phyloP scores from a whole-genome alignment of 768 basidiomycete genomes.

The Amanita pallidorosea region DNA sequence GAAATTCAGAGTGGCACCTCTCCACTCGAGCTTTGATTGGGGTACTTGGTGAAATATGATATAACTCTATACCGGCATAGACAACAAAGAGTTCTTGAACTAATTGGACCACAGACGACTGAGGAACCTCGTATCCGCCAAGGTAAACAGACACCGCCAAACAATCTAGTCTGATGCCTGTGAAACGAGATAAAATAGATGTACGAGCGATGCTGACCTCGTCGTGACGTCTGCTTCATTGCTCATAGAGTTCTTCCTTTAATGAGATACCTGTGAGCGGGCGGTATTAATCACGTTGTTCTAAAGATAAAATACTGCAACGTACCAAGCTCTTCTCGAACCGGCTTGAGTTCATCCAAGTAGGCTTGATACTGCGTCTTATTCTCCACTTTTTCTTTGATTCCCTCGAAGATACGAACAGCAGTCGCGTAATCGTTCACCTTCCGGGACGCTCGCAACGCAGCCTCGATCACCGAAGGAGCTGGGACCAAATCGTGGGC shows the following conservation, averaged over 20 bases:
- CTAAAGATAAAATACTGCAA: background rate
- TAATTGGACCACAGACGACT: too few relatives aligned
- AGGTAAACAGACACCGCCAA: background rate
- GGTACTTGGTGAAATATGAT: too few relatives aligned
- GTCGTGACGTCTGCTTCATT: conserved; percentile 6
- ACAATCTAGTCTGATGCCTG: background rate
- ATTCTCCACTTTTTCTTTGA: conserved; percentile 98
- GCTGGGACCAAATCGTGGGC: conserved; percentile 95
- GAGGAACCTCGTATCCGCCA: too few relatives aligned
- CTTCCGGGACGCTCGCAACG: conserved; percentile 76
- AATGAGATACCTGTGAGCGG: conserved; percentile 22
- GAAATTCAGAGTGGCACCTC: too few relatives aligned
- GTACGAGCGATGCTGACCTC: background rate
- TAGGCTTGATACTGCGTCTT: conserved; percentile 91
- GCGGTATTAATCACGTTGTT: background rate
- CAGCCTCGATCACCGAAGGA: conserved; percentile 75
- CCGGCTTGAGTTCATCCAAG: conserved; percentile 77
- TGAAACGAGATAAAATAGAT: background rate
- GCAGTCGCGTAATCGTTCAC: conserved; percentile 98
- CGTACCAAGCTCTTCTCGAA: conserved; percentile 88
- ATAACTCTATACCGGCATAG: too few relatives aligned
- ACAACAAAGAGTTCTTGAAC: too few relatives aligned
- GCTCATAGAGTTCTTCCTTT: conserved; percentile 35
- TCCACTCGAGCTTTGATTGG: too few relatives aligned
- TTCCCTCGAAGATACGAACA: conserved; percentile 90